These are phyloP conservation scores for Vitis rupestris DNA, from an alignment of 164 flowering plant species.

Conservation along the genomic window DNA sequence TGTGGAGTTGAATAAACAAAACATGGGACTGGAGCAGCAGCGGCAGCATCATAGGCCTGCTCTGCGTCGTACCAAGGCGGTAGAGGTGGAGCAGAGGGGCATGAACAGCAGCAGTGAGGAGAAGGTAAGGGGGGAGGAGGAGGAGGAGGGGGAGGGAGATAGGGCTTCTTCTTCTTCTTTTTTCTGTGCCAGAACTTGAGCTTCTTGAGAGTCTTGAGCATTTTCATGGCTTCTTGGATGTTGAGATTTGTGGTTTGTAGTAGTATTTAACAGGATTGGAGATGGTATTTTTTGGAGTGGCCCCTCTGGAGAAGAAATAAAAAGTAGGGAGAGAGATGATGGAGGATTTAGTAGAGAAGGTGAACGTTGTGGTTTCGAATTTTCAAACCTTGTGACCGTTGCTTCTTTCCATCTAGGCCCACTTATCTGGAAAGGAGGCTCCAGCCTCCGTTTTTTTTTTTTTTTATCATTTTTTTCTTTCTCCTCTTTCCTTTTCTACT, in stretches of 20 bases:
- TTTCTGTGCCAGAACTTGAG: conserved; percentile 40
- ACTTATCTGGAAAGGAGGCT: too few species aligned
- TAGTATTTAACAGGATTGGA: not conserved
- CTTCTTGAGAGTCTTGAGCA: conserved; percentile 39
- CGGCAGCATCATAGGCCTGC: conserved; percentile 7
- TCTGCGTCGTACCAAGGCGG: conserved; percentile 39
- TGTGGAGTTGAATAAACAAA: conserved; percentile 1
- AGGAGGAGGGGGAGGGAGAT: not conserved
- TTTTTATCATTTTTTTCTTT: not conserved
- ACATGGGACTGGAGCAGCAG: not conserved
- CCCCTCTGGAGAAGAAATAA: not conserved
- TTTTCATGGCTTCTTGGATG: conserved; percentile 5
- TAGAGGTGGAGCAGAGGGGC: conserved; percentile 49
- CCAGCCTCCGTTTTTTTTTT: not conserved
- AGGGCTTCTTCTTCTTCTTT: conserved; percentile 33
- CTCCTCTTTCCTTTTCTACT: too few species aligned
- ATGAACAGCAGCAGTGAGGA: conserved; percentile 13
- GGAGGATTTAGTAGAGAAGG: not conserved
- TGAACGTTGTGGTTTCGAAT: not conserved
- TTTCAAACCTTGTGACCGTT: conserved; percentile 24
- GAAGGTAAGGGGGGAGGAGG: not conserved
- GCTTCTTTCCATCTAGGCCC: not conserved
- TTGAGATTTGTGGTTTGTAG: not conserved
- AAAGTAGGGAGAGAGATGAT: not conserved
- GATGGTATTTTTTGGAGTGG: too few species aligned